phyloP scores from a whole-genome alignment of 495 filamentous ascomycete species.

The Schizothecium vesticola region DNA sequence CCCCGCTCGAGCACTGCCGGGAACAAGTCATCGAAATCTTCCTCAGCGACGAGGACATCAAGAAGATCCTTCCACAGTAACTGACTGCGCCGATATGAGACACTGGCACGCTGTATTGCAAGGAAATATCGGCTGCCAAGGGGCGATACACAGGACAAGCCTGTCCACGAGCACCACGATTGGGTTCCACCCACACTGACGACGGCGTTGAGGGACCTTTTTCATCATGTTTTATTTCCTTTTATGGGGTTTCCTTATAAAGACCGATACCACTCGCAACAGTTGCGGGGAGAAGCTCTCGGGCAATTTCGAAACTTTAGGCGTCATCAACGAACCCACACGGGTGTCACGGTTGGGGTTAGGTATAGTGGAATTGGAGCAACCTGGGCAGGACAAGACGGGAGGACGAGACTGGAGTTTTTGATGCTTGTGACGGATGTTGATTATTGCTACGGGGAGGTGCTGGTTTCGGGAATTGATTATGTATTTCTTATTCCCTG shows the following conservation, averaged over 20 bases:
- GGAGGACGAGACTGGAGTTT: neutral
- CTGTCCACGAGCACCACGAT: neutral
- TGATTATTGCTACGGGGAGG: too few relatives aligned
- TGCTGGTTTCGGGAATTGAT: neutral
- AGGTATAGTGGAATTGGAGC: neutral
- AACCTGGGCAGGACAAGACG: neutral
- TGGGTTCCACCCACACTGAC: neutral
- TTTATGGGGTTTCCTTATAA: neutral
- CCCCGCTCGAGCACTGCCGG: conserved; percentile 57
- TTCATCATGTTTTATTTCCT: neutral
- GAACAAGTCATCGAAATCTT: conserved; percentile 64
- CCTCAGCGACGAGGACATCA: conserved; percentile 58
- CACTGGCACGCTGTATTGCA: neutral
- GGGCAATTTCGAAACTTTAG: neutral
- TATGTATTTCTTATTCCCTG: neutral
- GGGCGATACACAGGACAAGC: neutral
- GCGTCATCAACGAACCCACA: neutral
- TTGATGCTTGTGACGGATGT: neutral
- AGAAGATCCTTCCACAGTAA: conserved; percentile 50
- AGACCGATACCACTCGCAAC: neutral
- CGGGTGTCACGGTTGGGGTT: neutral
- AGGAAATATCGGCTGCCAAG: conserved; percentile 20
- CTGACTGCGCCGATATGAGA: neutral
- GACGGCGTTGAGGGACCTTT: neutral
- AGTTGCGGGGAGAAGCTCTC: neutral